Conservation (phyloP, 495 filamentous ascomycete genomes). For the Neurospora pannonica region DNA sequence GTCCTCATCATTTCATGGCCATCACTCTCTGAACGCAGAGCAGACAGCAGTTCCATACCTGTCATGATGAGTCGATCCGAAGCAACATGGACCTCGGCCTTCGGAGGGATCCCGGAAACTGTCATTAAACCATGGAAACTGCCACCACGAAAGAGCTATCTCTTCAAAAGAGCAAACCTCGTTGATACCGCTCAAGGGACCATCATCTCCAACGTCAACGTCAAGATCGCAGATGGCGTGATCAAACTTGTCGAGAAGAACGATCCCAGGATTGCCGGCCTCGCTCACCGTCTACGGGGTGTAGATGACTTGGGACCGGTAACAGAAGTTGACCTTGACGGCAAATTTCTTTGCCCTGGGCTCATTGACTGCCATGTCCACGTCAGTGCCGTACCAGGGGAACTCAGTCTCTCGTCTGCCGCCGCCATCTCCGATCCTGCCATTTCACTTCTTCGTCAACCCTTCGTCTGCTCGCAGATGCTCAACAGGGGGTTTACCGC, state of each 20-base stretch:
- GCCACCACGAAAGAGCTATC: conserved; percentile 9
- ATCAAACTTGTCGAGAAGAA: conserved; percentile 6
- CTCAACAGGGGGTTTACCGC: conserved; percentile 45
- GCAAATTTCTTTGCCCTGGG: conserved; percentile 43
- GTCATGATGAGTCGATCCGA: neutral
- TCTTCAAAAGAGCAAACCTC: conserved; percentile 25
- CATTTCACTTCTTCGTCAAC: conserved; percentile 28
- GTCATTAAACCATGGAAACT: conserved; percentile 30
- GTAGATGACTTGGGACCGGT: conserved; percentile 2
- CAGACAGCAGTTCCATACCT: neutral
- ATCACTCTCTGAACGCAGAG: neutral
- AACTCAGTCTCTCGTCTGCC: conserved; percentile 13
- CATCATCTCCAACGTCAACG: conserved; percentile 16
- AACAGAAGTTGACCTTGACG: conserved; percentile 27
- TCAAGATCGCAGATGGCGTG: conserved; percentile 17
- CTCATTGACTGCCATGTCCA: conserved; percentile 55
- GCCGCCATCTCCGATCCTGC: conserved; percentile 1
- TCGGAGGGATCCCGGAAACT: conserved; percentile 2
- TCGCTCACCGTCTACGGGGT: neutral
- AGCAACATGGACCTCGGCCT: neutral
- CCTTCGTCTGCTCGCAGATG: conserved; percentile 39
- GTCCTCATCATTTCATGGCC: neutral
- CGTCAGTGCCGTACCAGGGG: conserved; percentile 36
- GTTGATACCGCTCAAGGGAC: conserved; percentile 22
- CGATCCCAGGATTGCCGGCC: neutral